Evolutionary conservation across 2,329 filamentous ascomycete genomes (phyloP).

Genomic region (Ustulina deusta): DNA sequence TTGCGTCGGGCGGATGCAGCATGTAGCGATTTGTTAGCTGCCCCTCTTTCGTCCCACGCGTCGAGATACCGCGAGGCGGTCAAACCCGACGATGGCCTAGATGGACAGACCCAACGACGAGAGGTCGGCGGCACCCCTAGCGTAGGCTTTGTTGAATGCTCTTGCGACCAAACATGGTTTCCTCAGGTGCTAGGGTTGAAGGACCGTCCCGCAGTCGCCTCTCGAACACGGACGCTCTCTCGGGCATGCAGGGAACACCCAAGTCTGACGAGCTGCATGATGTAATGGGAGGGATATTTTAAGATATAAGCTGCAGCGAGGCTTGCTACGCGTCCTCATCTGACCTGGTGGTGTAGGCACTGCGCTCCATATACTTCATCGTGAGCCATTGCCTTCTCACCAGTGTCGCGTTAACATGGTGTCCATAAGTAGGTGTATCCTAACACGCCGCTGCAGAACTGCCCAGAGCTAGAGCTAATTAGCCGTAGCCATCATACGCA

Average conservation of each 20-base stretch:
- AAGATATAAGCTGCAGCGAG: slow-evolving; percentile 32
- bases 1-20: slow-evolving; percentile 24
- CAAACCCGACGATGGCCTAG: slow-evolving; percentile 27
- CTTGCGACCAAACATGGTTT: not conserved
- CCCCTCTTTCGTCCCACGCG: slow-evolving; percentile 29
- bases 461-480: not conserved
- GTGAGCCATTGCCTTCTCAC: not conserved
- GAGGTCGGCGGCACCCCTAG: not conserved
- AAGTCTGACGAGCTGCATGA: slow-evolving; percentile 27
- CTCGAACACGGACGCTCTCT: slow-evolving; percentile 1
- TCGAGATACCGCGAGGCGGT: slow-evolving; percentile 27
- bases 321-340: slow-evolving; percentile 11
- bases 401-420: no score
- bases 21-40: slow-evolving; percentile 26
- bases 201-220: slow-evolving; percentile 29
- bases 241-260: slow-evolving; percentile 24
- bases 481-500: not conserved
- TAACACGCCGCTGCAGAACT: not conserved
- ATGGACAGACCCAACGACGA: not conserved
- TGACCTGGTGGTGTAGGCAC: not conserved
- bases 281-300: slow-evolving; percentile 36
- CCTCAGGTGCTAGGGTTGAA: slow-evolving; percentile 8
- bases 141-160: not conserved
- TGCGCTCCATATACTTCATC: not conserved
- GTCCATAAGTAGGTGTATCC: not conserved